Evolutionary conservation across 2,329 filamentous ascomycete genomes (phyloP).

Genomic region (Cladosporium sphaerospermum): DNA sequence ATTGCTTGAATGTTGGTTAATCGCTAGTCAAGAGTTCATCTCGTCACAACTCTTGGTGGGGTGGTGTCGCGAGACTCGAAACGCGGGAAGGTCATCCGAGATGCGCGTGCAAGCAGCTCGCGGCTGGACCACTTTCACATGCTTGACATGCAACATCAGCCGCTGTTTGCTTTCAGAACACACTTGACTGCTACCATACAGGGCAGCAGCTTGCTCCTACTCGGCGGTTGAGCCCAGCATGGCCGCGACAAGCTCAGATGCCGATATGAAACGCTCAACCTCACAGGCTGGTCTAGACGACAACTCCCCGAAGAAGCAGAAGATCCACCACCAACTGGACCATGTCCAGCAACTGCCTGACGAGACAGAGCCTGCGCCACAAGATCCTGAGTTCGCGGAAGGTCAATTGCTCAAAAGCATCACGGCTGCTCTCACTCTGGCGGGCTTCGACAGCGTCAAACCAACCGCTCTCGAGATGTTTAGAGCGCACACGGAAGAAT

Average conservation of each 20-base stretch:
- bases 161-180: too few relatives aligned
- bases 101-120: too few relatives aligned
- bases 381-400: conserved; percentile 49
- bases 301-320: not conserved
- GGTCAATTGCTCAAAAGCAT: conserved; percentile 51
- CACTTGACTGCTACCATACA: too few relatives aligned
- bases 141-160: too few relatives aligned
- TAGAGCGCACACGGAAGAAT: conserved; percentile 51
- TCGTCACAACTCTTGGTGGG: too few relatives aligned
- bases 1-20: too few relatives aligned
- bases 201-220: too few relatives aligned
- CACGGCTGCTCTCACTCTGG: conserved; percentile 43
- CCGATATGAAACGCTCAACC: not conserved
- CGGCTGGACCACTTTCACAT: too few relatives aligned
- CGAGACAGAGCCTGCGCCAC: conserved; percentile 31
- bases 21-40: too few relatives aligned
- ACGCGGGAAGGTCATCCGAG: too few relatives aligned
- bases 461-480: conserved; percentile 53
- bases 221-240: not conserved
- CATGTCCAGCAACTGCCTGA: conserved; percentile 25
- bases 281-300: not conserved
- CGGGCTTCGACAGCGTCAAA: conserved; percentile 51
- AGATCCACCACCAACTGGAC: conserved; percentile 5
- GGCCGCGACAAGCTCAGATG: not conserved
- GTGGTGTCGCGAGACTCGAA: too few relatives aligned